Conservation (phyloP, 352 stramenopile genomes). For the Pythium sp. region DNA sequence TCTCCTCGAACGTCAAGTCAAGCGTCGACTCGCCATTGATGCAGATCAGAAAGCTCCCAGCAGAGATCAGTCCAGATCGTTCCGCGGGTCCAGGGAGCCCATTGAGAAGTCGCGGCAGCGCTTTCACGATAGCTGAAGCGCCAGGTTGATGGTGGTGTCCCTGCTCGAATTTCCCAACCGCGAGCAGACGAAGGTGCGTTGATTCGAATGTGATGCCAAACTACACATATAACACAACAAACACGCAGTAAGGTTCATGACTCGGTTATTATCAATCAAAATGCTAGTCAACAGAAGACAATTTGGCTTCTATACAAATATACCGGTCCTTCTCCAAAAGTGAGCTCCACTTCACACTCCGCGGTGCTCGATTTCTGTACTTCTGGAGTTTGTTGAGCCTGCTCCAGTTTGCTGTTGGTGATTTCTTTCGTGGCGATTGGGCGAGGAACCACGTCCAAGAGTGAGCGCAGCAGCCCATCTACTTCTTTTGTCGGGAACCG, state of each 20-base stretch:
- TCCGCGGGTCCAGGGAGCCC: constrained; percentile 61
- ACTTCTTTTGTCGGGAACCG: constrained; percentile 48
- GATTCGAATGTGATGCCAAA: constrained; percentile 80
- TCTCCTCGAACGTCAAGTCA: constrained; percentile 61
- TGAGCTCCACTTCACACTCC: constrained; percentile 56
- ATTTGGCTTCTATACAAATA: constrained; percentile 10
- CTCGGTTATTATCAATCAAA: background rate
- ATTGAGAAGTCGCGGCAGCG: constrained; percentile 52
- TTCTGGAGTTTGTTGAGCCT: background rate
- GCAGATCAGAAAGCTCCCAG: constrained; percentile 61
- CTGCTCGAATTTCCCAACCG: constrained; percentile 48
- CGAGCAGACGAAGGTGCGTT: constrained; percentile 62
- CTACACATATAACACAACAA: constrained; percentile 19
- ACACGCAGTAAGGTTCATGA: background rate
- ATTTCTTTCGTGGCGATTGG: constrained; percentile 24
- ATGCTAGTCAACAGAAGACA: background rate
- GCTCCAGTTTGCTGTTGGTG: background rate
- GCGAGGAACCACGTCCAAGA: constrained; percentile 41
- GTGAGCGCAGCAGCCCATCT: constrained; percentile 28
- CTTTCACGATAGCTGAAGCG: constrained; percentile 68
- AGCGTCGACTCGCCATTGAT: constrained; percentile 72
- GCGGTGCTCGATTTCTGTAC: constrained; percentile 1
- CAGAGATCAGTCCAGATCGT: constrained; percentile 41
- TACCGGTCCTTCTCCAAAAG: constrained; percentile 67
- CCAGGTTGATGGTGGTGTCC: constrained; percentile 26